Conservation (phyloP, 345 rosid species). For the Bruguiera sexangula region DNA sequence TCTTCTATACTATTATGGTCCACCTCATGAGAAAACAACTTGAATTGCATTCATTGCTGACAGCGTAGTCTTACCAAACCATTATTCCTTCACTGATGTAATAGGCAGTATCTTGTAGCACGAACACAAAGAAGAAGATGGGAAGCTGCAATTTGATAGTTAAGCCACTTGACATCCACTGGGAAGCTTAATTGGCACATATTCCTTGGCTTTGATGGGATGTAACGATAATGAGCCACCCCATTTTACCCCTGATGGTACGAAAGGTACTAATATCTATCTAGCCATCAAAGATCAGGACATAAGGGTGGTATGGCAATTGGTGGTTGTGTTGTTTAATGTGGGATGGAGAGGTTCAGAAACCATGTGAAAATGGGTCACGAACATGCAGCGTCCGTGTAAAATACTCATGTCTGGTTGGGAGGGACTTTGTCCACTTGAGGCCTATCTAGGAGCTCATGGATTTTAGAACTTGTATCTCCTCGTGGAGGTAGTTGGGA, state of each 20-base stretch:
- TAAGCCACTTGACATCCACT: conserved; percentile 11
- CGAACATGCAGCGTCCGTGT: conserved; percentile 59
- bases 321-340: not conserved
- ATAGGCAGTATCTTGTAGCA: conserved; percentile 2
- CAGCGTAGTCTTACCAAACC: conserved; percentile 32
- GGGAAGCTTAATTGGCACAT: conserved; percentile 9
- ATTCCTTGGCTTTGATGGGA: conserved; percentile 23
- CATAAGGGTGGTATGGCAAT: conserved; percentile 7
- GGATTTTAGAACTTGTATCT: conserved; percentile 24
- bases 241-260: conserved; percentile 12
- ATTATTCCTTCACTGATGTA: conserved; percentile 11
- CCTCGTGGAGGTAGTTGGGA: conserved; percentile 25
- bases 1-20: conserved; percentile 14
- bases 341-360: conserved; percentile 32
- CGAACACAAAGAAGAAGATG: conserved; percentile 16
- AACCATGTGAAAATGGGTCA: conserved; percentile 58
- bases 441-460: conserved; percentile 8
- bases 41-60: conserved; percentile 15
- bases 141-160: conserved; percentile 16
- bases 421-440: conserved; percentile 10
- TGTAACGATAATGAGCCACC: not conserved
- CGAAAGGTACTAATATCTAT: not conserved
- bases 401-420: conserved; percentile 37
- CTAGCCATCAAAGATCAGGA: not conserved
- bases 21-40: conserved; percentile 9